Percentiles rank a stretch among this genome's conserved stretches.
phyloP scores from a whole-genome alignment of 768 basidiomycete genomes.

The Obba rivulosa region DNA sequence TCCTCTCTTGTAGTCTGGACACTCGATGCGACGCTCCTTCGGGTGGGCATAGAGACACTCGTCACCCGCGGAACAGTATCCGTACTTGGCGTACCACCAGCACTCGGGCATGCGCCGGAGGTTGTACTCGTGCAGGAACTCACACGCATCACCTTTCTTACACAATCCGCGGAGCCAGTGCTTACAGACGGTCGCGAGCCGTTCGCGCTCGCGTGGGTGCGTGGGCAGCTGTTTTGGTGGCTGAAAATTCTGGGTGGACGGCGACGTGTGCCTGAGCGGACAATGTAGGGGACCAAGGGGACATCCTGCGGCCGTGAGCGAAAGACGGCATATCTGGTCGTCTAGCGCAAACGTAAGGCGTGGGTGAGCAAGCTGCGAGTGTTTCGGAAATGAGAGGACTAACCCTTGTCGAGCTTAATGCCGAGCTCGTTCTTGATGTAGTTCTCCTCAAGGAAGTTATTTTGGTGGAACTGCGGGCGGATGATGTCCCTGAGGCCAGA shows the following conservation, averaged over 20 bases:
- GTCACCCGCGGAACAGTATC: slow-evolving; percentile 94
- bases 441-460: slow-evolving; percentile 76
- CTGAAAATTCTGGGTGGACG: slow-evolving; percentile 86
- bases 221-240: slow-evolving; percentile 77
- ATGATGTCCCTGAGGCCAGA: slow-evolving; percentile 52
- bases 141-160: slow-evolving; percentile 97
- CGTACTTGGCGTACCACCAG: slow-evolving; percentile 98
- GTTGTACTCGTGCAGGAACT: slow-evolving; percentile 99
- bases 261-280: slow-evolving; percentile 86
- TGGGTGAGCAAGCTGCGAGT: slow-evolving; percentile 3
- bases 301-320: slow-evolving; percentile 76
- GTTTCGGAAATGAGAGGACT: slow-evolving; percentile 11
- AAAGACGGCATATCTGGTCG: slow-evolving; percentile 88
- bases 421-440: slow-evolving; percentile 80
- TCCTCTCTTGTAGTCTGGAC: slow-evolving; percentile 92
- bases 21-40: slow-evolving; percentile 86
- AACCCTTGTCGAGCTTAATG: slow-evolving; percentile 90
- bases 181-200: slow-evolving; percentile 92
- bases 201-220: slow-evolving; percentile 79
- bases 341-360: slow-evolving; percentile 41
- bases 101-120: slow-evolving; percentile 97
- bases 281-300: slow-evolving; percentile 91
- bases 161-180: slow-evolving; percentile 98
- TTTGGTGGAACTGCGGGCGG: slow-evolving; percentile 91
- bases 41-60: slow-evolving; percentile 97